These are phyloP conservation scores for Blastobotrys malaysiensis DNA, from an alignment of 1,139 yeast species.

Conservation along the genomic window DNA sequence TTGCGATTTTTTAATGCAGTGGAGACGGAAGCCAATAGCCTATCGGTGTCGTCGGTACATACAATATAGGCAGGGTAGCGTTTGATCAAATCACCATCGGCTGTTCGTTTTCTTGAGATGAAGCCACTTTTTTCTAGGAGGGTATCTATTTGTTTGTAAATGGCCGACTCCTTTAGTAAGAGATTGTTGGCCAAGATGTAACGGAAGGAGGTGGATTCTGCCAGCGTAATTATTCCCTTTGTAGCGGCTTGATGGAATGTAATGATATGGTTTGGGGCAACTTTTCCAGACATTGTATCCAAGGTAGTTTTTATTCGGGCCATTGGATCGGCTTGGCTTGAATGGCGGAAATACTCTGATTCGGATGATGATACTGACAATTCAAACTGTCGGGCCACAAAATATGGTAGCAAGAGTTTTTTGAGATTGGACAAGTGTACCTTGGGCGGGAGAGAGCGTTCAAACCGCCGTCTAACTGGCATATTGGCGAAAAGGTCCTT, in stretches of 20 bases:
- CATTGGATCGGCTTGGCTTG: not conserved
- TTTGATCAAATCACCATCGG: not conserved
- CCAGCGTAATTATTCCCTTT: not conserved
- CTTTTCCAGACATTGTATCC: not conserved
- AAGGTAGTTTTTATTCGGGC: not conserved
- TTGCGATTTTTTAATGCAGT: not conserved
- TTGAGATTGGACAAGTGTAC: not conserved
- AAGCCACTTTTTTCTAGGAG: not conserved
- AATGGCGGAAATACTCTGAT: not conserved
- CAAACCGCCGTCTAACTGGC: conserved; percentile 51
- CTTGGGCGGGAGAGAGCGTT: conserved; percentile 25
- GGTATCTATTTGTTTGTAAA: not conserved
- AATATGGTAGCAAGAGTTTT: conserved; percentile 1
- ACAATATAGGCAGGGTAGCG: not conserved
- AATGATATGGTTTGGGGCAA: not conserved
- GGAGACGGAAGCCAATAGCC: not conserved
- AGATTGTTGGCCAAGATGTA: not conserved
- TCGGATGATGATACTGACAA: not conserved
- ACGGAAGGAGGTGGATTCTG: not conserved
- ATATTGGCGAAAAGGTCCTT: conserved; percentile 46
- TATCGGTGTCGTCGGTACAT: not conserved
- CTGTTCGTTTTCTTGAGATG: not conserved
- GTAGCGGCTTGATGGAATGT: not conserved
- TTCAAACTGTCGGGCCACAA: not conserved
- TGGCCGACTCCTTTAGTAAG: not conserved